Base-by-base conservation (phyloP, 768 basidiomycete genomes). In the Baorangia bicolor region DNA sequence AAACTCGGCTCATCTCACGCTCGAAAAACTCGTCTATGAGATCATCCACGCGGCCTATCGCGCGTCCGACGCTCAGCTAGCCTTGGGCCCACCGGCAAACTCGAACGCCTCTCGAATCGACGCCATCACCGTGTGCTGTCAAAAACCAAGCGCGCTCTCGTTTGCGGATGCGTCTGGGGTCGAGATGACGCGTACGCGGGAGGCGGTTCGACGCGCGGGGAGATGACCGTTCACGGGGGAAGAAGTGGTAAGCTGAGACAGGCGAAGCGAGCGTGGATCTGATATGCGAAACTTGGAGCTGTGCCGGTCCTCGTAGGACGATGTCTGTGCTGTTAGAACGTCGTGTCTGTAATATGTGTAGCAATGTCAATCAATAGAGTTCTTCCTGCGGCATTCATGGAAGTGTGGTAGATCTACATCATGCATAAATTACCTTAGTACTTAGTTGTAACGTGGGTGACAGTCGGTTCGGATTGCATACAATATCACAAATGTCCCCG, bases 71-170 rank as follows among this genome's bases (percentile, higher is more conserved):
- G 75, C 49, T 55, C 70, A 27, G 13, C 4, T 30, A 12, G 23
- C 12, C 20, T 50, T n/a, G n/a, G n/a, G n/a, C n/a, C n/a, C n/a
- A n/a, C n/a, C n/a, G n/a, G n/a, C 49, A 2, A 8, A 9, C 21
- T 33, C 20, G 7, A 11, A 30, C 1, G 52, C 64, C 1, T 72
- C 73, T 10, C 70, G 66, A 10, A 63, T 82, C 0, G 65, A 72
- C 16, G 60, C 69, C 3, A 75, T 86, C 2, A 81, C 80, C 2
- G 80, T 84, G 4, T 73, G 80, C 0, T 77, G 86, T 21, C 81
- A 82, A 54, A 92, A 91, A 60, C 88, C 89, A 0, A 84, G 82
- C 51, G 90, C 90, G 0, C 69, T 91, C 23, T 82, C 84, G 27
- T 87, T 84, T 65, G 87, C 85, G 4, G 71, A 77, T n/a, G 78